Evolutionary conservation across 23 red algal genomes (phyloP).

Genomic region (Gracilaria domingensis): DNA sequence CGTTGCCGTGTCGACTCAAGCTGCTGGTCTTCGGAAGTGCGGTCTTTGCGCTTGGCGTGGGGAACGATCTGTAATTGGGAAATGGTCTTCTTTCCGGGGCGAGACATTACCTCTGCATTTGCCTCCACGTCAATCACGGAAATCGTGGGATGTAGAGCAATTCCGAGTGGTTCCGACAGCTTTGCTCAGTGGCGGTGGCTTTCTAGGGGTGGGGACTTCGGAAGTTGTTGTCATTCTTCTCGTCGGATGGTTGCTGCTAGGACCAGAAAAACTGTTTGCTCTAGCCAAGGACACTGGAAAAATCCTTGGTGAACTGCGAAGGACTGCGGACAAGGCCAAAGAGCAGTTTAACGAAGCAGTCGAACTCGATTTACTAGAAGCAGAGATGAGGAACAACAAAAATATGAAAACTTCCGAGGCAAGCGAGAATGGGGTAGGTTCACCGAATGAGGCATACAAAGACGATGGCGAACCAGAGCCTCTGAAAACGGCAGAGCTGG

Average conservation of each 20-base stretch:
- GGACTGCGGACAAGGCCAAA: conserved; percentile 75
- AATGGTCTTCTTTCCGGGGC: conserved; percentile 15
- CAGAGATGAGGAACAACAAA: conserved; percentile 31
- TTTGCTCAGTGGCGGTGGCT: conserved; percentile 69
- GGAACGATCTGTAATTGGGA: not conserved
- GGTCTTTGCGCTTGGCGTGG: not conserved
- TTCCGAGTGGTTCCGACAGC: not conserved
- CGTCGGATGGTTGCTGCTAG: conserved; percentile 93
- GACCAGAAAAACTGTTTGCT: conserved; percentile 73
- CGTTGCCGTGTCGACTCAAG: not conserved
- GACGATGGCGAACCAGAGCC: not conserved
- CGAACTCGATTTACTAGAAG: conserved; percentile 60
- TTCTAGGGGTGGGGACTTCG: conserved; percentile 86
- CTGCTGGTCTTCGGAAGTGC: not conserved
- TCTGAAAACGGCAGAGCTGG: conserved; percentile 5
- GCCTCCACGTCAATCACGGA: not conserved
- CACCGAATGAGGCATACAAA: not conserved
- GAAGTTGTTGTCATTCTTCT: conserved; percentile 81
- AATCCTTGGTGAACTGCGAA: conserved; percentile 78
- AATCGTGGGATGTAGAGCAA: not conserved
- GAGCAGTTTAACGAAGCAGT: conserved; percentile 71
- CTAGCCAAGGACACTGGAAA: conserved; percentile 81
- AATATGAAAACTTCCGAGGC: not conserved
- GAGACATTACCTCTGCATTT: not conserved
- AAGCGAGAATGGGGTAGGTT: not conserved